These are phyloP conservation scores for grape (Vitis vinifera) DNA, from an alignment of 164 flowering plant species.

Conservation along the genomic window DNA sequence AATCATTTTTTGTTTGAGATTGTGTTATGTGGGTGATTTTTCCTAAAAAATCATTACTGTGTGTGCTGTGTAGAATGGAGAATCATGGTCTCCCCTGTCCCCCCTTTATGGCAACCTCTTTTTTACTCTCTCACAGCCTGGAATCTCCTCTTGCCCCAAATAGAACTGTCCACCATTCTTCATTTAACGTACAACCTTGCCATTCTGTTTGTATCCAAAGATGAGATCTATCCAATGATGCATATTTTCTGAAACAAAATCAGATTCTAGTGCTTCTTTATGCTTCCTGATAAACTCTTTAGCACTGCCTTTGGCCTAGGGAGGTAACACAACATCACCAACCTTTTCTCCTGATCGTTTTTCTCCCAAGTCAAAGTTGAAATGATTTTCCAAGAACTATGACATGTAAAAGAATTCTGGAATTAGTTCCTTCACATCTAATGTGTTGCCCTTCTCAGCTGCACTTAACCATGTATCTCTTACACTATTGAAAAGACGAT, in stretches of 20 bases:
- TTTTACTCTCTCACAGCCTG: too few relatives aligned
- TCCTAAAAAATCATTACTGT: too few relatives aligned
- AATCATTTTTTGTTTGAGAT: too few relatives aligned
- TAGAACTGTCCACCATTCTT: too few relatives aligned
- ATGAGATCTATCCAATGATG: slow-evolving; percentile 99
- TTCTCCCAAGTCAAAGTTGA: slow-evolving; percentile 89
- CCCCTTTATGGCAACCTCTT: too few relatives aligned
- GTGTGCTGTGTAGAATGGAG: too few relatives aligned
- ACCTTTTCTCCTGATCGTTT: slow-evolving; percentile 99
- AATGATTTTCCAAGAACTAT: slow-evolving; percentile 83
- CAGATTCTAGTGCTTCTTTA: slow-evolving; percentile 95
- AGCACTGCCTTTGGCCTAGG: slow-evolving; percentile 95
- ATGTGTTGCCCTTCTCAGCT: slow-evolving; percentile 98
- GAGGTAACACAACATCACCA: slow-evolving; percentile 86
- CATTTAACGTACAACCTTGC: too few relatives aligned
- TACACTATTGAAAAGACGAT: slow-evolving; percentile 94
- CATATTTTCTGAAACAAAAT: slow-evolving; percentile 92
- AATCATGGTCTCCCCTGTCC: too few relatives aligned
- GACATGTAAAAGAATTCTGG: slow-evolving; percentile 99
- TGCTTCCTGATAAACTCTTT: slow-evolving; percentile 95
- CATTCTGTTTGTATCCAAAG: slow-evolving; percentile 82
- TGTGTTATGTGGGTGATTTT: too few relatives aligned
- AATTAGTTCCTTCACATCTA: slow-evolving; percentile 96
- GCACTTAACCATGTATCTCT: slow-evolving; percentile 96
- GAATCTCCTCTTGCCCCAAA: too few relatives aligned